Conservation (phyloP, 441 rosid genomes). For the Capsella rubella region DNA sequence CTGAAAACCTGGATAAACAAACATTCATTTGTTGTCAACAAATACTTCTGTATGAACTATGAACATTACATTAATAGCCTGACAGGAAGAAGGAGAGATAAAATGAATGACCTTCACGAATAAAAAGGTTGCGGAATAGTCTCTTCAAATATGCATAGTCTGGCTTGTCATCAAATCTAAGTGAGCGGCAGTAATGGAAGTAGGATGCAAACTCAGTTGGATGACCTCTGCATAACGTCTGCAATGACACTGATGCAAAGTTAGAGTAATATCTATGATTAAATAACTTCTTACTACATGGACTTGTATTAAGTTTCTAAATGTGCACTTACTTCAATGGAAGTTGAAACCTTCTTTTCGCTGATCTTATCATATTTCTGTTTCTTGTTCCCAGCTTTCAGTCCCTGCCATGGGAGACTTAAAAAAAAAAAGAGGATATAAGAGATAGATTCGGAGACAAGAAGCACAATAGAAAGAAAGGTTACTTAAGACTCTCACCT, state of each 20-base stretch:
- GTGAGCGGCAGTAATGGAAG: constrained; percentile 90
- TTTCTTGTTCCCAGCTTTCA: constrained; percentile 91
- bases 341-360: constrained; percentile 81
- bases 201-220: constrained; percentile 94
- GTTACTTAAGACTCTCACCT: constrained; percentile 55
- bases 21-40: constrained; percentile 17
- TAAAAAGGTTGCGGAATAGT: constrained; percentile 92
- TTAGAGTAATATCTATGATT: constrained; percentile 26
- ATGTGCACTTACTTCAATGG: constrained; percentile 76
- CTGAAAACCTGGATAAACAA: constrained; percentile 75
- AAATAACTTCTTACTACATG: constrained; percentile 3
- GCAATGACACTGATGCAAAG: constrained; percentile 49
- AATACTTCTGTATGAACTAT: constrained; percentile 16
- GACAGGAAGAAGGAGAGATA: constrained; percentile 7
- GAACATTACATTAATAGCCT: constrained; percentile 3
- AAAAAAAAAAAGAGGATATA: constrained; percentile 26
- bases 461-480: constrained; percentile 20
- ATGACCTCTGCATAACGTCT: constrained; percentile 90
- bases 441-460: constrained; percentile 34
- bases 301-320: neutral
- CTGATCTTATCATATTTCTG: constrained; percentile 95
- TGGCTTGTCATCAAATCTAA: constrained; percentile 94
- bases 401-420: constrained; percentile 99
- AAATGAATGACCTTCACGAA: constrained; percentile 78
- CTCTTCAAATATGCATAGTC: constrained; percentile 90